Evolutionary conservation across 345 rosid species (phyloP), one percentile per base, ranked within the genome.

Genomic region (Salix suchowensis): DNA sequence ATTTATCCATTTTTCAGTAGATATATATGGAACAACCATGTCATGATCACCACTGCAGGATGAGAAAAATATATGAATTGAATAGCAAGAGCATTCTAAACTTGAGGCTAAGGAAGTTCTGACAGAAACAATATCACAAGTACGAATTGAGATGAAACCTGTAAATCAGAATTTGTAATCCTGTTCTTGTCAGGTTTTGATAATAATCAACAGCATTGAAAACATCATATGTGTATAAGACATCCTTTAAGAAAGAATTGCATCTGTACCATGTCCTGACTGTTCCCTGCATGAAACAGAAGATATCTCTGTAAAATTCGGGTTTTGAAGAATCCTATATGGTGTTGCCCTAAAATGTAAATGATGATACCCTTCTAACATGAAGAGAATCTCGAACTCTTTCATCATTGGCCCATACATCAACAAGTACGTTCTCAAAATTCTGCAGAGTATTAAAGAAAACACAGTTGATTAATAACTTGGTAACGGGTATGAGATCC

Each of bases 31-130:
- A 36, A 86, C 76, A 32, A 72, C 75, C 71, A 86, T 62, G 68
- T 86, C 88, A 71, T 77, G 86, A 55, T 86, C 88, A 4, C 82
- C 88, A 10, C 88, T 83, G 81, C 60, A 65, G 8, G 0, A 65
- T 10, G 28, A 79, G 32, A 70, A 55, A 58, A 72, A 23, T 19
- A 48, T n/a, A 64, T 34, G 26, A 40, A 54, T 26, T 12, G 30
- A 30, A 21, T 40, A 16, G 44, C 34, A 55, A 32, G 23, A 55
- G 6, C 42, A 10, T 42, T 65, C 44, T 18, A 34, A 42, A 40
- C 46, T 19, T 16, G 55, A 5, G 55, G 21, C 6, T 16, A 4
- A 16, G 55, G 5, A 50, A 2, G 6, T 50, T 50, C 55, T 50
- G 55, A 50, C 7, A 16, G n/a, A 50, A 50, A 15, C 0, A 50